Base-by-base conservation (phyloP, 163 green algal genomes). In the Scenedesmus sp. region DNA sequence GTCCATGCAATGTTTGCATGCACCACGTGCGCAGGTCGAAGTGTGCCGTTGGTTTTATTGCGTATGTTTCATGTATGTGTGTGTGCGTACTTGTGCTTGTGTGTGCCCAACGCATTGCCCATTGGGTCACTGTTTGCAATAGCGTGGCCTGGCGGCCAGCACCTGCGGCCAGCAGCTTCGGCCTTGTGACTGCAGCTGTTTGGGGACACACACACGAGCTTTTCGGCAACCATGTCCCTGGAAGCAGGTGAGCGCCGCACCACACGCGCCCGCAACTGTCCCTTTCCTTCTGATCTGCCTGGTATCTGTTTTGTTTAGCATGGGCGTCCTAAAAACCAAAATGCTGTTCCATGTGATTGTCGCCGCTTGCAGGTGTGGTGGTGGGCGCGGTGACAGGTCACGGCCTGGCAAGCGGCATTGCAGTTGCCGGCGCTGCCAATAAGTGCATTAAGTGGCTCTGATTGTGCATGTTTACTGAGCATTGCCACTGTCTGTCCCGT, bases 141-240 rank as follows among this genome's bases (percentile, higher is more conserved):
- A 46, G 34, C 34, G 34, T 46, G 34, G 34, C 34, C 34, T 46
- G 34, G 34, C 34, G 34, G 34, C 34, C 34, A 46, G 34, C 34
- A 46, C 81, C 94, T 7, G 74, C 99, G 16, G 90, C 97, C 34
- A 96, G 95, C 54, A 99, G 98, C 52, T 99, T 99, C 92, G 89
- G 95, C 2, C 95, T 99, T 3, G 98, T 99, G 7, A 99, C 99
- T 94, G 96, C 97, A 34, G 98, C 98, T 2, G 98, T 99, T 93
- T 99, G 98, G 98, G 98, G 98, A 10, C 98, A 99, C 34, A 46
- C 34, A 46, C 95, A 99, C 99, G 93, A 99, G 96, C 56, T 99
- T 99, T 94, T 95, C 99, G 67, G 97, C 98, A 1, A 99, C 98
- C 34, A 99, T 99, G 85, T 98, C 98, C 4, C 96, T 99, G 60